Percentiles rank a stretch among this genome's conserved stretches.
phyloP scores from a whole-genome alignment of 805 yeast species.

The Candida saitoana region DNA sequence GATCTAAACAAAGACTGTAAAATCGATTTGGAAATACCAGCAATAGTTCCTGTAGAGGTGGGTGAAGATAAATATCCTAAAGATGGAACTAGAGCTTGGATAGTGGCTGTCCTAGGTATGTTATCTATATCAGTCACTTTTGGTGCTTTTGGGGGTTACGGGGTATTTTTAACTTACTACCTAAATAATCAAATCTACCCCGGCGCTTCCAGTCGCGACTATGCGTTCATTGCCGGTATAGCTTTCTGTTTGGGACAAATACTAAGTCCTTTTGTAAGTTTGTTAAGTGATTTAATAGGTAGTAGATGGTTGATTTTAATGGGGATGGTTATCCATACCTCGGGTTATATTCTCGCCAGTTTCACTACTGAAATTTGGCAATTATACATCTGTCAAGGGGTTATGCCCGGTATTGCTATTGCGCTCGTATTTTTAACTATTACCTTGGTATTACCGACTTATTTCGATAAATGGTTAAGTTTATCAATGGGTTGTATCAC shows the following conservation, averaged over 20 bases:
- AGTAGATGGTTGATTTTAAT: not conserved
- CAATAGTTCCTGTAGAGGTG: not conserved
- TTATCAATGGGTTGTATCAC: slow-evolving; percentile 39
- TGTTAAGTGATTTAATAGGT: slow-evolving; percentile 2
- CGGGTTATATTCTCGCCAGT: slow-evolving; percentile 44
- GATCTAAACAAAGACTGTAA: not conserved
- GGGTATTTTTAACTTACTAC: slow-evolving; percentile 54
- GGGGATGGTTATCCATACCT: slow-evolving; percentile 1
- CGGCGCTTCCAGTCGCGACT: slow-evolving; percentile 51
- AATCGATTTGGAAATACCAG: too few species aligned
- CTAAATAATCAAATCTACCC: slow-evolving; percentile 42
- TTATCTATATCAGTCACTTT: slow-evolving; percentile 43
- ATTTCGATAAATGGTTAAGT: slow-evolving; percentile 30
- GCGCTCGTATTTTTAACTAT: slow-evolving; percentile 55
- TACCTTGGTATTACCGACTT: slow-evolving; percentile 54
- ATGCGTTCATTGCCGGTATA: slow-evolving; percentile 61
- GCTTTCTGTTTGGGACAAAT: slow-evolving; percentile 48
- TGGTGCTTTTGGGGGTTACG: slow-evolving; percentile 48
- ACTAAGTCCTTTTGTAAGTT: slow-evolving; percentile 45
- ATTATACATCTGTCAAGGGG: slow-evolving; percentile 58
- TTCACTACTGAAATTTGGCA: slow-evolving; percentile 58
- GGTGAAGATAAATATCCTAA: slow-evolving; percentile 2
- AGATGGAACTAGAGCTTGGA: slow-evolving; percentile 40
- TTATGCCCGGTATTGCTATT: slow-evolving; percentile 51
- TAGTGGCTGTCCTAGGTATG: slow-evolving; percentile 46